phyloP scores from a whole-genome alignment of 2,329 filamentous ascomycete species.

The Dactylellina leptospora region DNA sequence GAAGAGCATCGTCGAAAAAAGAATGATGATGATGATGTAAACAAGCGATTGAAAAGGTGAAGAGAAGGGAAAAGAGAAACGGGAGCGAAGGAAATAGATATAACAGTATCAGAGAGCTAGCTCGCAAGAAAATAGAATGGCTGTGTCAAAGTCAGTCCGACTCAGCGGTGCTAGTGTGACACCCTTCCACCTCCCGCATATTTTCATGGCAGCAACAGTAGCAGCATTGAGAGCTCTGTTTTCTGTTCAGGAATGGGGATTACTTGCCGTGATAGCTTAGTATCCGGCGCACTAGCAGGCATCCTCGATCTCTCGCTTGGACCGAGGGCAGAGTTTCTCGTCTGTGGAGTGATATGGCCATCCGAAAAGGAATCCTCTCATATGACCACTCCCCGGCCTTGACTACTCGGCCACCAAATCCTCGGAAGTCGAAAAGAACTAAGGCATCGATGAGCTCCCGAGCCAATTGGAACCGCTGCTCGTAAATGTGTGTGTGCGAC shows the following conservation, averaged over 20 bases:
- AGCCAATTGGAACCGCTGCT: slow-evolving; percentile 2
- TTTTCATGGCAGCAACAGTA: background rate
- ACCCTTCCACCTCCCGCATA: slow-evolving; percentile 12
- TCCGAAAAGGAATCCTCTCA: slow-evolving; percentile 39
- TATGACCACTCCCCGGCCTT: slow-evolving; percentile 17
- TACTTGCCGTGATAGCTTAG: slow-evolving; percentile 17
- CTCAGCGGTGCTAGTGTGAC: slow-evolving; percentile 22
- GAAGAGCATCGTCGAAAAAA: background rate
- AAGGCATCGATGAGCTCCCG: slow-evolving; percentile 18
- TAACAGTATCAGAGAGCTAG: slow-evolving; percentile 12
- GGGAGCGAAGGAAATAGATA: slow-evolving; percentile 11
- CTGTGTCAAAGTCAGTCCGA: background rate
- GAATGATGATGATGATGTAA: background rate
- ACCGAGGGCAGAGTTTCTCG: background rate
- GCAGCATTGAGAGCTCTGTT: background rate
- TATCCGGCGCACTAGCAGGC: slow-evolving; percentile 4
- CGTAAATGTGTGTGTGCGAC: slow-evolving; percentile 17
- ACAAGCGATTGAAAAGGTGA: background rate
- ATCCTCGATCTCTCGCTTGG: slow-evolving; percentile 2
- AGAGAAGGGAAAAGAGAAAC: background rate
- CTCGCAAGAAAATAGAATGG: background rate
- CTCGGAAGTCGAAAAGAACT: background rate
- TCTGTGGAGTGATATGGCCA: slow-evolving; percentile 2
- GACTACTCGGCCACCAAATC: background rate
- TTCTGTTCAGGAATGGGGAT: background rate